Percentiles rank a stretch among this genome's conserved stretches.
Conservation (phyloP, 805 yeast species). For the Metschnikowia aberdeeniae region DNA sequence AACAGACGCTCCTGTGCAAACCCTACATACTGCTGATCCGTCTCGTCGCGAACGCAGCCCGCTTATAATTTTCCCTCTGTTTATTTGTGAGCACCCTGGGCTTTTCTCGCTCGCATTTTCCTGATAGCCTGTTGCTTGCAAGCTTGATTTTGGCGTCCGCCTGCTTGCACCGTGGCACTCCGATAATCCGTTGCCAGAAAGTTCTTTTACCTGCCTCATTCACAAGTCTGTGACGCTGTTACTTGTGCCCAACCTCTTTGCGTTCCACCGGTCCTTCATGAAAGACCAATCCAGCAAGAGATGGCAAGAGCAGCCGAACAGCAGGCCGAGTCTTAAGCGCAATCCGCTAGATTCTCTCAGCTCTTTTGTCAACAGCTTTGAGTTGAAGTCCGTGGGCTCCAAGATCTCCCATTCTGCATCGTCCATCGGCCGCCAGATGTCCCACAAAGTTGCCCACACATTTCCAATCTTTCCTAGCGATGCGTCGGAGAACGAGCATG, state of each 20-base stretch:
- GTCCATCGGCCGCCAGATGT: slow-evolving; percentile 11
- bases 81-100: slow-evolving; percentile 5
- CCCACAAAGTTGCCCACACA: slow-evolving; percentile 7
- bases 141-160: slow-evolving; percentile 3
- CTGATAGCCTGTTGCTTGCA: not conserved
- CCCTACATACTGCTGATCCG: slow-evolving; percentile 1
- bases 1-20: slow-evolving; percentile 1
- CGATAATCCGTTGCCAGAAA: not conserved
- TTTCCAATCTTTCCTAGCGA: slow-evolving; percentile 12
- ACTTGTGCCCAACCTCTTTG: slow-evolving; percentile 1
- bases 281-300: not conserved
- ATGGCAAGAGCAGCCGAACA: not conserved
- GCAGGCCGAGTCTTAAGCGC: slow-evolving; percentile 1
- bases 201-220: too few relatives aligned
- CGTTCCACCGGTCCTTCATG: not conserved
- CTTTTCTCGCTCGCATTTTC: not conserved
- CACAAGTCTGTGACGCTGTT: too few relatives aligned
- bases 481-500: slow-evolving; percentile 14
- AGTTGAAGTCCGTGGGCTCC: slow-evolving; percentile 12
- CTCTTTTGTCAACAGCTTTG: slow-evolving; percentile 17
- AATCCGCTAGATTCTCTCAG: slow-evolving; percentile 15
- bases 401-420: slow-evolving; percentile 14
- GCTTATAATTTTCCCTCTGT: slow-evolving; percentile 1
- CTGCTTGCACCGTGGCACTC: slow-evolving; percentile 2
- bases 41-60: slow-evolving; percentile 6